Conservation (phyloP, 2,329 filamentous ascomycete genomes). For the Pyrenochaeta sp. region DNA sequence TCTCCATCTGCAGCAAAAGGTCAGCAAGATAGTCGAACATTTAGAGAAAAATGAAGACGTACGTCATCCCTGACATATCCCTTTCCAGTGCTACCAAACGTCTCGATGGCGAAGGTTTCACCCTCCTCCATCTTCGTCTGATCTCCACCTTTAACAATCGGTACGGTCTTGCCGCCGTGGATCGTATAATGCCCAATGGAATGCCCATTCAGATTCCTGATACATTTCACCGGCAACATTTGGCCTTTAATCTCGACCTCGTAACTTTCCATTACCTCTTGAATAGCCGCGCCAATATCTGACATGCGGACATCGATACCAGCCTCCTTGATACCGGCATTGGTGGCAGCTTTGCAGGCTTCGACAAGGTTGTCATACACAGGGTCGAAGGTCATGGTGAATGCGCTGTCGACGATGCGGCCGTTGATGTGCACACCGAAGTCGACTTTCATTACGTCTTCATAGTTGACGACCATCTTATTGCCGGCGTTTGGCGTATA, state of each 20-base stretch:
- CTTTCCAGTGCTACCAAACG: constrained; percentile 91
- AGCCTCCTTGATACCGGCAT: constrained; percentile 83
- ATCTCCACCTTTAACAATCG: constrained; percentile 88
- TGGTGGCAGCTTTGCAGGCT: constrained; percentile 73
- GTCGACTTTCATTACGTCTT: constrained; percentile 78
- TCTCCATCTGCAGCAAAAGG: constrained; percentile 67
- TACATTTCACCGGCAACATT: constrained; percentile 81
- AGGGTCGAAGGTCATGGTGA: constrained; percentile 73
- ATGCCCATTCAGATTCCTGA: constrained; percentile 88
- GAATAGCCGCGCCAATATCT: constrained; percentile 83
- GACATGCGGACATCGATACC: constrained; percentile 91
- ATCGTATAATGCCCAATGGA: constrained; percentile 90
- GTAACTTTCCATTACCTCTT: constrained; percentile 93
- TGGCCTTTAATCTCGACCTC: constrained; percentile 84
- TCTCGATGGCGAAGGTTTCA: constrained; percentile 94
- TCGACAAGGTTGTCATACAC: constrained; percentile 73
- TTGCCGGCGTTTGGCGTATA: constrained; percentile 89
- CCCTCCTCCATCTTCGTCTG: constrained; percentile 98
- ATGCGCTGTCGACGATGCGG: constrained; percentile 75
- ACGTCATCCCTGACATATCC: constrained; percentile 88
- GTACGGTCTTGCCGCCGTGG: constrained; percentile 91
- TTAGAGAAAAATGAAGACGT: constrained; percentile 15
- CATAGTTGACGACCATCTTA: constrained; percentile 72
- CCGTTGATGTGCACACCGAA: constrained; percentile 77
- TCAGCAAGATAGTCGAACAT: constrained; percentile 10